These are phyloP conservation scores for Trypanosoma conorhini DNA, from an alignment of 208 protist species.

Conservation along the genomic window DNA sequence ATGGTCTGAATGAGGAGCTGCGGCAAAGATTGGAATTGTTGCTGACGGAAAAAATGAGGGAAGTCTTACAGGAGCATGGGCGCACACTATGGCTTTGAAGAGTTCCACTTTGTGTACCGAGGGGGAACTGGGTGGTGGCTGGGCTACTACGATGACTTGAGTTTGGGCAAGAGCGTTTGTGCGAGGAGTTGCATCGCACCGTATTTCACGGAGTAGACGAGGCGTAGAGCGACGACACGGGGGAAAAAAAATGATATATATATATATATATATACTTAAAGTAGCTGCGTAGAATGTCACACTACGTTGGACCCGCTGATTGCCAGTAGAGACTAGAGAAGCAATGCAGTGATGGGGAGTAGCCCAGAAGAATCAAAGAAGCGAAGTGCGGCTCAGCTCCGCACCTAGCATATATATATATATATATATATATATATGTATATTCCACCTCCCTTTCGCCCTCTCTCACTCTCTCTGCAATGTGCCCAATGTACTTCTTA, in stretches of 20 bases:
- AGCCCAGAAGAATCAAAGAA: not conserved
- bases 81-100: slow-evolving; percentile 20
- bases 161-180: not conserved
- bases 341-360: not conserved
- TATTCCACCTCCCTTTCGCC: not conserved
- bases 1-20: slow-evolving; percentile 32
- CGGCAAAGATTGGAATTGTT: slow-evolving; percentile 20
- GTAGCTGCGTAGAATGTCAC: not conserved
- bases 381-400: too few species aligned
- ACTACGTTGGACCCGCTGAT: too few species aligned
- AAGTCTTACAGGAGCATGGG: slow-evolving; percentile 8
- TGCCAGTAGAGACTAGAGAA: not conserved
- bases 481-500: not conserved
- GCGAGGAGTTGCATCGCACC: not conserved
- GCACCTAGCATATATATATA: too few species aligned
- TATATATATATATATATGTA: too few species aligned
- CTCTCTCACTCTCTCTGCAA: not conserved
- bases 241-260: not conserved
- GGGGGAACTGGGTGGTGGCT: not conserved
- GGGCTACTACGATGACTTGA: not conserved
- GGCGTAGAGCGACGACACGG: not conserved
- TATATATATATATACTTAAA: not conserved
- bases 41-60: slow-evolving; percentile 23
- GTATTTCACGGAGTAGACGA: not conserved
- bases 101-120: not conserved